phyloP scores from a whole-genome alignment of 2,329 filamentous ascomycete species.

The Fusarium sp. region DNA sequence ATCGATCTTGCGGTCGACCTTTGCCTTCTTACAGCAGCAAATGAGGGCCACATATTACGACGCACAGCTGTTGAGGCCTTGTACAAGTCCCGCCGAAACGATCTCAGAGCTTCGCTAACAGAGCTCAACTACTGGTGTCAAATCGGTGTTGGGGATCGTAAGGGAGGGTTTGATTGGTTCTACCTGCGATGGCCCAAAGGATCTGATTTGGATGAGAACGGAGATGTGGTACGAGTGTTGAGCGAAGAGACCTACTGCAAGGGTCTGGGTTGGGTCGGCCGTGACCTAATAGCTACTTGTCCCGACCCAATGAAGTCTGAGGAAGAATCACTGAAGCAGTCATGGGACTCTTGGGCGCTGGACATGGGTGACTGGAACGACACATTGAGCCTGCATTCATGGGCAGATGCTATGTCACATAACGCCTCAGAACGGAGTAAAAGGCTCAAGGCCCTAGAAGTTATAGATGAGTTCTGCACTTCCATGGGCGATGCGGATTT shows the following conservation, averaged over 20 bases:
- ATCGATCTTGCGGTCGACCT: constrained; percentile 80
- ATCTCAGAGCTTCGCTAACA: constrained; percentile 83
- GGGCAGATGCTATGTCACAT: constrained; percentile 50
- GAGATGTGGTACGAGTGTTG: constrained; percentile 78
- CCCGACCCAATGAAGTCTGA: constrained; percentile 60
- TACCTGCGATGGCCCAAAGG: constrained; percentile 81
- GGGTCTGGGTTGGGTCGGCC: constrained; percentile 82
- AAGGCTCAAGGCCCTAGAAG: constrained; percentile 57
- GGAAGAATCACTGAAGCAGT: constrained; percentile 73
- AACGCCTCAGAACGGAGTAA: constrained; percentile 30
- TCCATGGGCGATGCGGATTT: constrained; percentile 75
- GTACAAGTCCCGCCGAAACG: constrained; percentile 75
- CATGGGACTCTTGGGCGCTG: constrained; percentile 76
- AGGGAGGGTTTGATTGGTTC: constrained; percentile 91
- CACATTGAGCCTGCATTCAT: constrained; percentile 55
- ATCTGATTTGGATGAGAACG: constrained; percentile 74
- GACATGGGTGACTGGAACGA: constrained; percentile 70
- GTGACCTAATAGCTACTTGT: constrained; percentile 64
- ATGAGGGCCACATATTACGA: constrained; percentile 85
- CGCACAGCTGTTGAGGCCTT: constrained; percentile 76
- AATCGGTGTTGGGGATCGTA: constrained; percentile 90
- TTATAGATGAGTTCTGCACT: constrained; percentile 67
- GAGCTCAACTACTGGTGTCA: constrained; percentile 98
- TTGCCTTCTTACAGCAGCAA: constrained; percentile 83
- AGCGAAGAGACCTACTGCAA: constrained; percentile 82